These are phyloP conservation scores for Lactarius psammicola DNA, from an alignment of 768 basidiomycete genomes.

Conservation along the genomic window DNA sequence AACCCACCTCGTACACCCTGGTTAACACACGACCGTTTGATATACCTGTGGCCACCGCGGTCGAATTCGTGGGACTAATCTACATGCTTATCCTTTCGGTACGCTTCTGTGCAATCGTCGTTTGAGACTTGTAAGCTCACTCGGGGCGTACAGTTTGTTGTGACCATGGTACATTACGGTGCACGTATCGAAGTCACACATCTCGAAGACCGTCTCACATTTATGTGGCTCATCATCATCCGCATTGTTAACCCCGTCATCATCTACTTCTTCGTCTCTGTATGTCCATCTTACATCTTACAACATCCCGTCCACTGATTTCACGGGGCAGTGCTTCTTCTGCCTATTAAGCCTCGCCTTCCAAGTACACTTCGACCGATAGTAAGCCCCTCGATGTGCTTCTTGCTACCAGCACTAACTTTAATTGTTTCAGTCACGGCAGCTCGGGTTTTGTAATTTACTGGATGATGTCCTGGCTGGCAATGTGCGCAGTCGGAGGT, in stretches of 20 bases:
- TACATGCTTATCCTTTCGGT: constrained; percentile 36
- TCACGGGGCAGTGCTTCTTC: constrained; percentile 48
- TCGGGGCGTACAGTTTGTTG: constrained; percentile 8
- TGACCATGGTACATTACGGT: constrained; percentile 30
- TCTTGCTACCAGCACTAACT: background rate
- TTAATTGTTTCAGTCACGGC: constrained; percentile 41
- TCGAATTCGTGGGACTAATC: constrained; percentile 37
- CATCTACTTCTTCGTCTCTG: constrained; percentile 40
- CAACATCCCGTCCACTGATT: background rate
- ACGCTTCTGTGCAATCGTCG: constrained; percentile 13
- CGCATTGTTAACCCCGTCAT: constrained; percentile 42
- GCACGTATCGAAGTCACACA: constrained; percentile 40
- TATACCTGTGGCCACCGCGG: constrained; percentile 43
- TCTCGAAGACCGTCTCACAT: constrained; percentile 40
- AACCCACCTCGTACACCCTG: constrained; percentile 49
- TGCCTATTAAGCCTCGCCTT: constrained; percentile 60
- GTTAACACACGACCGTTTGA: constrained; percentile 58
- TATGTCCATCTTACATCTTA: constrained; percentile 8
- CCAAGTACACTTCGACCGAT: constrained; percentile 52
- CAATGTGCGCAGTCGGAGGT: constrained; percentile 58
- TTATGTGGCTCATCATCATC: constrained; percentile 41
- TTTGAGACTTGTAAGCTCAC: background rate
- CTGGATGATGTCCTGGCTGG: constrained; percentile 63
- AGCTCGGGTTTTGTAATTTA: constrained; percentile 56
- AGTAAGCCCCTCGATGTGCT: constrained; percentile 34